Percentiles rank a stretch among this genome's conserved stretches.
Conservation (phyloP, 1,139 yeast genomes). For the Casaregolazyma lundiana region DNA sequence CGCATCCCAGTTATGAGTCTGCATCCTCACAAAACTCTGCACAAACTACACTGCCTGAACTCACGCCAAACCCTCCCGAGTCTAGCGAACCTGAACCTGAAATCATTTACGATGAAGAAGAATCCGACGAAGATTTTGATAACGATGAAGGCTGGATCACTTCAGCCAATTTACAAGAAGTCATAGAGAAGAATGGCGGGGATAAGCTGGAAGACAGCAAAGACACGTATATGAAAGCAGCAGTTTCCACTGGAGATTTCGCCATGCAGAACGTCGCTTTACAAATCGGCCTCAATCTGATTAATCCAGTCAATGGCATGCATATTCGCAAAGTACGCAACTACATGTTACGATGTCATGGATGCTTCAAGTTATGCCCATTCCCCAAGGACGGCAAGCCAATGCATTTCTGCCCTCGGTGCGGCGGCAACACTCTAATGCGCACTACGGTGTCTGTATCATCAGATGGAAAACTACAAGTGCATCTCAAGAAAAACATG, state of each 20-base stretch:
- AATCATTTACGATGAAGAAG: slow-evolving; percentile 10
- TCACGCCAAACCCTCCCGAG: slow-evolving; percentile 18
- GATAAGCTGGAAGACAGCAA: slow-evolving; percentile 28
- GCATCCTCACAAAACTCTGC: not conserved
- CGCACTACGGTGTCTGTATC: slow-evolving; percentile 89
- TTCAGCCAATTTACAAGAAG: slow-evolving; percentile 71
- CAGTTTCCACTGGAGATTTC: slow-evolving; percentile 91
- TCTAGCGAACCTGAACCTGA: slow-evolving; percentile 9
- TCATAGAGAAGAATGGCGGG: slow-evolving; percentile 59
- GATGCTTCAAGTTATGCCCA: slow-evolving; percentile 81
- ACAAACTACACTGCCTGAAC: not conserved
- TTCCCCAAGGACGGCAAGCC: slow-evolving; percentile 71
- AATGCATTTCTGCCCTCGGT: slow-evolving; percentile 88
- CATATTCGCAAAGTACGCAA: slow-evolving; percentile 82
- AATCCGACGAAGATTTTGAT: slow-evolving; percentile 42
- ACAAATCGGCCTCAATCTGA: slow-evolving; percentile 81
- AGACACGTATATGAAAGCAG: slow-evolving; percentile 49
- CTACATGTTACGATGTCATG: slow-evolving; percentile 95
- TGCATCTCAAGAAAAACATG: slow-evolving; percentile 88
- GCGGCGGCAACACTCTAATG: slow-evolving; percentile 88
- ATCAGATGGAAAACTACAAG: slow-evolving; percentile 73
- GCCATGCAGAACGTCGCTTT: slow-evolving; percentile 94
- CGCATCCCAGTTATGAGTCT: too few species aligned
- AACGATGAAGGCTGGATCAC: slow-evolving; percentile 94
- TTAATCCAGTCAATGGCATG: slow-evolving; percentile 80